phyloP scores from a whole-genome alignment of 1,284 basidiomycete species.

The Pterulicium gracile region DNA sequence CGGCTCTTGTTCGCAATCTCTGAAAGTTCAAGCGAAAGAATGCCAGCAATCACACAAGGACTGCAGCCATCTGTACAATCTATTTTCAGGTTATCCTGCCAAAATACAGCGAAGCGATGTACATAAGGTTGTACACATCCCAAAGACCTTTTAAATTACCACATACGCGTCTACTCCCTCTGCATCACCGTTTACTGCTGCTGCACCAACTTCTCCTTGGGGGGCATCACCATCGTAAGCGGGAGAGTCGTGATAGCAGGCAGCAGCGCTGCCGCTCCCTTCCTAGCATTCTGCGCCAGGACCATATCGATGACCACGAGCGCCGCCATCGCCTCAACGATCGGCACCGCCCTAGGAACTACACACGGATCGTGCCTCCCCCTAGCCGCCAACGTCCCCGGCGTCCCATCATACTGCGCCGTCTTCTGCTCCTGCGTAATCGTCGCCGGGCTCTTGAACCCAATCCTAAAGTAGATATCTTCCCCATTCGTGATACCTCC shows the following conservation, averaged over 20 bases:
- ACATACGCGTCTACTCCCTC: slow-evolving; percentile 9
- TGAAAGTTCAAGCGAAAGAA: no score
- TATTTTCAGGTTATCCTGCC: background rate
- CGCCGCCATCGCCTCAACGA: slow-evolving; percentile 97
- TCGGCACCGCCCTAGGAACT: slow-evolving; percentile 94
- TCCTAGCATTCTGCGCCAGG: slow-evolving; percentile 78
- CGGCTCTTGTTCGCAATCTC: no score
- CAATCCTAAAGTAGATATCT: slow-evolving; percentile 96
- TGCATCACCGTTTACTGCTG: background rate
- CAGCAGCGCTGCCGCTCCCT: slow-evolving; percentile 50
- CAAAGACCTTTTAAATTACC: background rate
- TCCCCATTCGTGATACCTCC: slow-evolving; percentile 98
- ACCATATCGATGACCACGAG: slow-evolving; percentile 92
- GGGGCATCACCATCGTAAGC: slow-evolving; percentile 71
- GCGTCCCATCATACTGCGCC: slow-evolving; percentile 86
- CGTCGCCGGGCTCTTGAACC: slow-evolving; percentile 98
- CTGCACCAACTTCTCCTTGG: slow-evolving; percentile 7
- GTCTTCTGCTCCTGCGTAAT: slow-evolving; percentile 91
- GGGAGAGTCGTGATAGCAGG: slow-evolving; percentile 80
- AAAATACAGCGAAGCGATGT: background rate
- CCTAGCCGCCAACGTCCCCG: slow-evolving; percentile 80
- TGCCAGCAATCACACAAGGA: no score
- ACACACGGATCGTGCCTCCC: slow-evolving; percentile 98
- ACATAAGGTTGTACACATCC: background rate
- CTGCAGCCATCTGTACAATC: no score